Evolutionary conservation across 1,284 basidiomycete genomes (phyloP), one percentile per base, ranked within the genome.

Genomic region (Sporisorium reilianum): DNA sequence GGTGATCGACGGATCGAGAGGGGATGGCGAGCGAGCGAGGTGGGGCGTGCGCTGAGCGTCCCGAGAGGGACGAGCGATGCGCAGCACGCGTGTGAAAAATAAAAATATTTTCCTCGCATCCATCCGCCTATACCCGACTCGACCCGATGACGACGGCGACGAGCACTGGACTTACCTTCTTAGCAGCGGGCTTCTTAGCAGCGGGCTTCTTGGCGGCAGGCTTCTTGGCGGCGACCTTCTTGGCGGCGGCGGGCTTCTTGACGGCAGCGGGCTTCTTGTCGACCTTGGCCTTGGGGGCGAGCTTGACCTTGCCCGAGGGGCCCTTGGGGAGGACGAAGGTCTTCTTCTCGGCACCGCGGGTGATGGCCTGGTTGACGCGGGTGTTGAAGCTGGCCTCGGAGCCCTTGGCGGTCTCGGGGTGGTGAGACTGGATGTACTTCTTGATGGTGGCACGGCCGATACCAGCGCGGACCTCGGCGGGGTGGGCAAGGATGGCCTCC

Each of bases 391-490:
- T 89, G 65, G 90, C 88, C 36, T 75, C 75, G 55, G 77, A 70
- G 63, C 63, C 59, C 59, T 77, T 74, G 66, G 77, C 68, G 16
- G 77, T 73, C 55, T 60, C 71, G 54, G 73, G 74, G 60, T 75
- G 62, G 74, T 75, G 77, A 20, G 73, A 69, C 54, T 60, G 70
- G 62, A 86, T 88, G 80, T 79, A 91, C 94, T 94, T 95, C 90
- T 96, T 96, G 87, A 97, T 93, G 83, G 91, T 90, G 65, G 91
- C 92, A 61, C 94, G 92, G 79, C 93, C 95, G 76, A 95, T 93
- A 85, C 94, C 94, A 69, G 86, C 85, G 75, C 94, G 92, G 68
- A 91, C 90, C 70, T 94, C 93, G 40, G 92, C 91, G 26, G 89
- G 88, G 86, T 91, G 87, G 57, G 88, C 89, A 71, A 88, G 86